A percentile compares a stretch with the other conserved stretches of the same genome.
phyloP scores from a whole-genome alignment of 495 filamentous ascomycete species.

The Geopyxis carbonaria region DNA sequence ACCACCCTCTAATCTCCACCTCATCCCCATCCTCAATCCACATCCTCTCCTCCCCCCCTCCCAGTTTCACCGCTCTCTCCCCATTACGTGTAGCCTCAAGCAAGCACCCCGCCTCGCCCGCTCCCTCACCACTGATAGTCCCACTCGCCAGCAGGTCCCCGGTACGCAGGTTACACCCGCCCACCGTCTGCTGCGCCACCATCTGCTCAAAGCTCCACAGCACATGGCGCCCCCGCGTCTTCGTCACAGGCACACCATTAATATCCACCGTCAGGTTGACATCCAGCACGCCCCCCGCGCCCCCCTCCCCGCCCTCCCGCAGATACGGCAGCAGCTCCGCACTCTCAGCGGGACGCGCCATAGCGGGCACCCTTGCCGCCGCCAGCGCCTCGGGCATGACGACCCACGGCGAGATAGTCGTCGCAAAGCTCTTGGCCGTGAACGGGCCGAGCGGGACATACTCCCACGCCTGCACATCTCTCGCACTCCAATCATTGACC shows the following conservation, averaged over 20 bases:
- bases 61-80: constrained; percentile 39
- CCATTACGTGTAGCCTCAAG: constrained; percentile 57
- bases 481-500: constrained; percentile 79
- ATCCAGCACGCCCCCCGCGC: neutral
- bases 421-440: constrained; percentile 87
- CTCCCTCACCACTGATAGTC: constrained; percentile 63
- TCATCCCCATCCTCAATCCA: constrained; percentile 80
- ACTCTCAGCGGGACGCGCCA: neutral
- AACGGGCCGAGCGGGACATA: constrained; percentile 76
- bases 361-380: constrained; percentile 28
- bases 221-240: constrained; percentile 42
- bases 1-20: constrained; percentile 53
- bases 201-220: constrained; percentile 90
- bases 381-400: constrained; percentile 70
- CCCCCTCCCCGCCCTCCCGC: neutral
- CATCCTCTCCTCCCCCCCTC: constrained; percentile 49
- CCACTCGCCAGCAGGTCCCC: constrained; percentile 81
- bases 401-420: constrained; percentile 76
- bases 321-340: constrained; percentile 14
- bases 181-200: constrained; percentile 78
- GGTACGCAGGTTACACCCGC: constrained; percentile 62
- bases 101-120: constrained; percentile 49
- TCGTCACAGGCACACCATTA: neutral
- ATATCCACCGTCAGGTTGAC: neutral
- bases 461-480: constrained; percentile 86